These are phyloP conservation scores for Penicillium pulvis DNA, from an alignment of 495 filamentous ascomycete species.

Conservation along the genomic window DNA sequence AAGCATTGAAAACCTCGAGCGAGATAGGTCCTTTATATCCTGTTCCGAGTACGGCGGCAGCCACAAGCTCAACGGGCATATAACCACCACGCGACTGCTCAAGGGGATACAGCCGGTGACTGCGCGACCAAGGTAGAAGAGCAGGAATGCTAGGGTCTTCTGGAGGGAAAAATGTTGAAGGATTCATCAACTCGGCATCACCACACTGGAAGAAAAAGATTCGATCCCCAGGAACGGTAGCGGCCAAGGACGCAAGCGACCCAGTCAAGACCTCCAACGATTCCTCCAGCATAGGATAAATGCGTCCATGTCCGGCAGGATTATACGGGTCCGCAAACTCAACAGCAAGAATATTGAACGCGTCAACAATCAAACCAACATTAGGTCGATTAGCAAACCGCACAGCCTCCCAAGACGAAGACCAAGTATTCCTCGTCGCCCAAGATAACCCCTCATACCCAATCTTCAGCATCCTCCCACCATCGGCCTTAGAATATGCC, in stretches of 20 bases:
- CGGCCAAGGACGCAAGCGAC: slow-evolving; percentile 48
- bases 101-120: slow-evolving; percentile 56
- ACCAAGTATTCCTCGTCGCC: slow-evolving; percentile 64
- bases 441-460: slow-evolving; percentile 55
- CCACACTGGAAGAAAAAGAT: slow-evolving; percentile 73
- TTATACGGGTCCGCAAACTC: slow-evolving; percentile 65
- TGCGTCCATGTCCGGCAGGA: slow-evolving; percentile 29
- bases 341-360: slow-evolving; percentile 67
- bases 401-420: slow-evolving; percentile 60
- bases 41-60: slow-evolving; percentile 60
- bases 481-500: slow-evolving; percentile 29
- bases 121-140: slow-evolving; percentile 37
- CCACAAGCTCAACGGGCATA: slow-evolving; percentile 63
- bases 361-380: slow-evolving; percentile 68
- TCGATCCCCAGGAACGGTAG: slow-evolving; percentile 59
- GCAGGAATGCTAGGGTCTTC: slow-evolving; percentile 24
- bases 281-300: slow-evolving; percentile 27
- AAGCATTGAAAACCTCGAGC: slow-evolving; percentile 61
- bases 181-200: slow-evolving; percentile 60
- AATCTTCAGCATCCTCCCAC: slow-evolving; percentile 31
- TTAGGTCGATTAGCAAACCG: slow-evolving; percentile 57
- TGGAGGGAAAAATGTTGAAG: slow-evolving; percentile 35
- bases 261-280: slow-evolving; percentile 24
- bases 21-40: slow-evolving; percentile 65
- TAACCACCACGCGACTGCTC: slow-evolving; percentile 54